phyloP scores from a whole-genome alignment of 2,329 filamentous ascomycete genomes.

The Xylaria sp. region DNA sequence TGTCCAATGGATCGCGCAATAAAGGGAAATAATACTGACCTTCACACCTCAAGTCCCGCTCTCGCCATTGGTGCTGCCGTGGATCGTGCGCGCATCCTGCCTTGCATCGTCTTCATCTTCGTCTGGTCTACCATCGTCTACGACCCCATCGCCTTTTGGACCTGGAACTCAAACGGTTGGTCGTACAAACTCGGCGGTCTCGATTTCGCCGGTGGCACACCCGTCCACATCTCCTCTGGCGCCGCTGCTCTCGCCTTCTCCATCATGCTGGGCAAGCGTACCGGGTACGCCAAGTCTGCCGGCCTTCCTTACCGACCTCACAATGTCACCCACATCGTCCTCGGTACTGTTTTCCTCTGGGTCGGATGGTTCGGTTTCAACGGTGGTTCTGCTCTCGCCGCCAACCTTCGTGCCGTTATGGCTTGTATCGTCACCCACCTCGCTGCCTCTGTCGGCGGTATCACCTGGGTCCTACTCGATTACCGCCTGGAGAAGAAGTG shows the following conservation, averaged over 20 bases:
- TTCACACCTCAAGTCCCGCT: slow-evolving; percentile 55
- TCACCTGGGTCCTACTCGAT: slow-evolving; percentile 87
- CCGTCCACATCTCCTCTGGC: slow-evolving; percentile 79
- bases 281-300: slow-evolving; percentile 69
- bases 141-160: slow-evolving; percentile 80
- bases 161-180: slow-evolving; percentile 81
- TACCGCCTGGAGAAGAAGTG: slow-evolving; percentile 94
- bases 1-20: not conserved
- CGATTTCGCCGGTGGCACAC: slow-evolving; percentile 80
- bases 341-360: slow-evolving; percentile 84
- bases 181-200: slow-evolving; percentile 74
- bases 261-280: slow-evolving; percentile 76
- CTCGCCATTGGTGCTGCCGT: slow-evolving; percentile 70
- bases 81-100: slow-evolving; percentile 70
- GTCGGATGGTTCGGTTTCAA: slow-evolving; percentile 98
- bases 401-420: slow-evolving; percentile 90
- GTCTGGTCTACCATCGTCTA: slow-evolving; percentile 78
- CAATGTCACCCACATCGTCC: slow-evolving; percentile 78
- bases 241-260: slow-evolving; percentile 78
- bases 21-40: slow-evolving; percentile 11
- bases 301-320: slow-evolving; percentile 76
- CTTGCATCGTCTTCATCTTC: slow-evolving; percentile 74
- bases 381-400: slow-evolving; percentile 81
- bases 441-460: slow-evolving; percentile 81
- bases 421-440: slow-evolving; percentile 90